phyloP scores from a whole-genome alignment of 257 asterid genomes.

The Haberlea rhodopensis region DNA sequence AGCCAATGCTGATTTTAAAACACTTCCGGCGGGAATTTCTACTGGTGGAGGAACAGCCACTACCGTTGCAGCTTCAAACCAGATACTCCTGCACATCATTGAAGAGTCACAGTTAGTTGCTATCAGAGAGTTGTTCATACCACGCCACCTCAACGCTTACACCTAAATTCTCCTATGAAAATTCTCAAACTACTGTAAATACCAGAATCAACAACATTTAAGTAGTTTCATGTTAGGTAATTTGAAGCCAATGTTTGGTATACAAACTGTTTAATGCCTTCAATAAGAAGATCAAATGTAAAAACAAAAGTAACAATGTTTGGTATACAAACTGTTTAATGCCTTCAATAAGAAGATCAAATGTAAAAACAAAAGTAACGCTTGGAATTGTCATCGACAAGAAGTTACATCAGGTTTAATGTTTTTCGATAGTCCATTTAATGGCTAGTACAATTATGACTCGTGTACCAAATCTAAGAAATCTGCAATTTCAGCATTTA shows the following conservation, averaged over 20 bases:
- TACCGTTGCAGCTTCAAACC: conserved; percentile 99
- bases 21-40: conserved; percentile 89
- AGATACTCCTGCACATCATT: conserved; percentile 62
- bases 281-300: not conserved
- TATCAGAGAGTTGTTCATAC: conserved; percentile 8
- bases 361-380: not conserved
- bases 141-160: not conserved
- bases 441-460: too few species aligned
- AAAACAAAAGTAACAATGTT: not conserved
- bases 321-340: not conserved
- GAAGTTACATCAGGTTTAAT: too few species aligned
- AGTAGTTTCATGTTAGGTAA: not conserved
- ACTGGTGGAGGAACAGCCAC: conserved; percentile 98
- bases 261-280: not conserved
- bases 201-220: too few species aligned
- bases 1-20: conserved; percentile 89
- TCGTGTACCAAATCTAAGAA: too few species aligned
- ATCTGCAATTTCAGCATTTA: too few species aligned
- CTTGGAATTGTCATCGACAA: too few species aligned
- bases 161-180: not conserved
- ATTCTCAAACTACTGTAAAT: not conserved
- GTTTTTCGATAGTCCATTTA: too few species aligned
- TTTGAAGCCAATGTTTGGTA: not conserved
- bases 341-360: not conserved
- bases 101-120: conserved; percentile 17